Conservation (phyloP, 2,329 filamentous ascomycete species). For the Curvularia lunata region DNA sequence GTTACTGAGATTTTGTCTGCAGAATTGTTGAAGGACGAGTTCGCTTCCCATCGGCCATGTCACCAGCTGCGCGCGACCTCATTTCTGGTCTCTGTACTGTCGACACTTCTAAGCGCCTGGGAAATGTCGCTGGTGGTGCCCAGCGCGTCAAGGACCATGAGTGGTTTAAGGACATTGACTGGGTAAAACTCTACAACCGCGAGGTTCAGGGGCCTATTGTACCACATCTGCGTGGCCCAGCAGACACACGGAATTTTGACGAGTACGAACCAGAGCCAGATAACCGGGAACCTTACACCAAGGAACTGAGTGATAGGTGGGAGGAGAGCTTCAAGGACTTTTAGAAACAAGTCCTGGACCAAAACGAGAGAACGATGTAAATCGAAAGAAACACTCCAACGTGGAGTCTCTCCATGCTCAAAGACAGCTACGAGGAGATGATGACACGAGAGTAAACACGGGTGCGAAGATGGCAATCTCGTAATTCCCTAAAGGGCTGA, state of each 20-base stretch:
- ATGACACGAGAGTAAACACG: background rate
- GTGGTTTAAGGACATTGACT: conserved; percentile 76
- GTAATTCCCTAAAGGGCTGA: background rate
- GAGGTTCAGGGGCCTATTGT: conserved; percentile 73
- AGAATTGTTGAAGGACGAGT: conserved; percentile 82
- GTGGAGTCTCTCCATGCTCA: background rate
- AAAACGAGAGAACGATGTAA: background rate
- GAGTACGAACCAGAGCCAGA: conserved; percentile 79
- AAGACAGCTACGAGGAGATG: background rate
- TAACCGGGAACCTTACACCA: conserved; percentile 69
- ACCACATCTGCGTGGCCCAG: conserved; percentile 73
- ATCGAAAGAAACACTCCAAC: background rate
- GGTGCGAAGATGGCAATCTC: background rate
- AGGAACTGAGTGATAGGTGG: conserved; percentile 71
- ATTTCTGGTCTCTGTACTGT: conserved; percentile 79
- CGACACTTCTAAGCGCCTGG: conserved; percentile 77
- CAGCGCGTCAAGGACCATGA: conserved; percentile 74
- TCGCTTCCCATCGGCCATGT: conserved; percentile 73
- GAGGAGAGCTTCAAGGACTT: conserved; percentile 76
- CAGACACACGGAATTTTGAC: conserved; percentile 82
- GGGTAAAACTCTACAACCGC: conserved; percentile 73
- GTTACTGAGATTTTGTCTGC: background rate
- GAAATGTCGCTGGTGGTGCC: conserved; percentile 78
- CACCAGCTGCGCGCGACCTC: conserved; percentile 72
- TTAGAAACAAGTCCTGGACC: conserved; percentile 46